These are phyloP conservation scores for Lentinus brumalis DNA, from an alignment of 768 basidiomycete species.

Conservation along the genomic window DNA sequence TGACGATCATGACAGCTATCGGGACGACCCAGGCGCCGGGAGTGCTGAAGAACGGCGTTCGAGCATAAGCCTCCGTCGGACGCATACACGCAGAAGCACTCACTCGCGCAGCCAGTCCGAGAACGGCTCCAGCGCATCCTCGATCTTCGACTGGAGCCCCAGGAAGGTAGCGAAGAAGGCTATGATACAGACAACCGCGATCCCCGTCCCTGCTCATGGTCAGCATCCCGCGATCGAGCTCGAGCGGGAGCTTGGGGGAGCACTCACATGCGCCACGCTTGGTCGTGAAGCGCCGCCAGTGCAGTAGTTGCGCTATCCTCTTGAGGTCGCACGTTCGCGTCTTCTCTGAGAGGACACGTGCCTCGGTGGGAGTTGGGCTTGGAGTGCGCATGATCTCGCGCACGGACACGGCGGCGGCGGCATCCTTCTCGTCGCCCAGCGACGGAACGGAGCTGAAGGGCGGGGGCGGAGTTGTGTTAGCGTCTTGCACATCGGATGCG, in stretches of 20 bases:
- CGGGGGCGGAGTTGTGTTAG: too few species aligned
- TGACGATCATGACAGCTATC: constrained; percentile 42
- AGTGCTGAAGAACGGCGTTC: background rate
- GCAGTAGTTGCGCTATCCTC: constrained; percentile 30
- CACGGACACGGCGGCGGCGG: constrained; percentile 11
- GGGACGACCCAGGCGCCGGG: constrained; percentile 38
- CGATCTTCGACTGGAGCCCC: constrained; percentile 54
- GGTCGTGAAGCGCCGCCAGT: constrained; percentile 19
- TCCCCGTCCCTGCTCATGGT: background rate
- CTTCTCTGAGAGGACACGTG: constrained; percentile 26
- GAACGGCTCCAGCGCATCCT: constrained; percentile 62
- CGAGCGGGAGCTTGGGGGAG: background rate
- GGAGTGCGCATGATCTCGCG: constrained; percentile 31
- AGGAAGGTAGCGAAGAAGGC: constrained; percentile 38
- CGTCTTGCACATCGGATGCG: too few species aligned
- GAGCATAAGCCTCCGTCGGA: background rate
- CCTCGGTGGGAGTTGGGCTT: constrained; percentile 36
- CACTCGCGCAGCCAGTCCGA: constrained; percentile 65
- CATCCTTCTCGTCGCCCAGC: background rate
- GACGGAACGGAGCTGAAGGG: too few species aligned
- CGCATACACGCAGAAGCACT: constrained; percentile 22
- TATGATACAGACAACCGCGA: constrained; percentile 15
- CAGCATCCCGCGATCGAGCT: background rate
- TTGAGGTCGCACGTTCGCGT: constrained; percentile 26
- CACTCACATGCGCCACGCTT: constrained; percentile 2